Evolutionary conservation across 345 rosid species (phyloP), one percentile per base, ranked within the genome.

Genomic region (Xanthoceras sorbifolium): DNA sequence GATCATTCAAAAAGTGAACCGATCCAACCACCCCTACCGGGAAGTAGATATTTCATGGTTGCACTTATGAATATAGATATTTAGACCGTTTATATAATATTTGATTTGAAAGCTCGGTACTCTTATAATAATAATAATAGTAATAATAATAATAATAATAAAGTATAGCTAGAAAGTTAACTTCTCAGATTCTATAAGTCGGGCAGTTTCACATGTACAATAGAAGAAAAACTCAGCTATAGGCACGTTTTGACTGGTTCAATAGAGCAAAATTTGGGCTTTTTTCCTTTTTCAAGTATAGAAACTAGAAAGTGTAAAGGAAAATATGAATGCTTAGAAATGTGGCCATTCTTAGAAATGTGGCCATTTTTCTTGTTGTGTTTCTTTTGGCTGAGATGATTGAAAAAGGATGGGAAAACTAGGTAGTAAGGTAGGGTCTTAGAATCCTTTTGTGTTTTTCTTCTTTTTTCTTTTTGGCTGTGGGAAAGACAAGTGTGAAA

Each of bases 361-460:
- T 42, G 46, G 12, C 55, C 55, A 57, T 20, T 57, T 11, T 9
- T 6, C 1, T 8, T 55, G 6, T 4, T 52, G 18, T 6, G 62
- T 57, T 3, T 57, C 20, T 50, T 50, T 50, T 14, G 4, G 5
- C 57, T 17, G 0, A 50, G 5, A 12, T 50, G 57, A 17, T 14
- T 50, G 3, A 12, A 50, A 17, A n/a, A 50, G n/a, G 15, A 17
- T 18, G 15, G 62, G 62, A 28, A 57, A 57, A 10, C n/a, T n/a
- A n/a, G n/a, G n/a, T n/a, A 57, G 23, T 48, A 48, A 9, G 55
- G 71, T 71, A 18, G 71, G 72, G 66, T 64, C 44, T 71, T 38
- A 23, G 34, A 61, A 59, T 34, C 40, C 64, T 22, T 40, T 77
- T 62, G 52, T 9, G n/a, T n/a, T 15, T 9, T 0, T 48, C 14